A percentile compares a stretch with the other conserved stretches of the same genome.
Conservation (phyloP, 2,329 filamentous ascomycete species). For the Fusarium torreyae region DNA sequence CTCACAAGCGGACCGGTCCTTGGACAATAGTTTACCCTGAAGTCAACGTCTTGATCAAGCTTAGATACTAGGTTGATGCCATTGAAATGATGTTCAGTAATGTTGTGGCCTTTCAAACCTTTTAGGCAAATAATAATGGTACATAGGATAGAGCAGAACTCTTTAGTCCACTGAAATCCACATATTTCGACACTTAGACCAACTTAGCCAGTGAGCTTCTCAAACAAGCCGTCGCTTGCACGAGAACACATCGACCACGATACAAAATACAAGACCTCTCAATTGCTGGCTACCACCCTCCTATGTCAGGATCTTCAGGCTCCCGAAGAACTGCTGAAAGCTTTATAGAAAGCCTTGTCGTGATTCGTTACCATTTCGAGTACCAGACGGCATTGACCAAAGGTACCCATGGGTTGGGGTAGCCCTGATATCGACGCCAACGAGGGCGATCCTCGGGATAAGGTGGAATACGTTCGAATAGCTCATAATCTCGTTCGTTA, state of each 20-base stretch:
- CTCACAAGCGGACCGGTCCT: not conserved
- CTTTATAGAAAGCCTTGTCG: not conserved
- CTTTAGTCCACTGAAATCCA: too few relatives aligned
- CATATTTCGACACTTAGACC: too few relatives aligned
- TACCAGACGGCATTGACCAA: not conserved
- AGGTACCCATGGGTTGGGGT: not conserved
- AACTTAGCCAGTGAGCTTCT: too few relatives aligned
- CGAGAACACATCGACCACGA: too few relatives aligned
- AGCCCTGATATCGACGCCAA: not conserved
- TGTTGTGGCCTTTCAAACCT: not conserved
- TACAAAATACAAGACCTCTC: too few relatives aligned
- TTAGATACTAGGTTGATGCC: not conserved
- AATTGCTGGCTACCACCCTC: too few relatives aligned
- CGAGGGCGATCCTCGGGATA: not conserved
- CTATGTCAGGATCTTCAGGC: too few relatives aligned
- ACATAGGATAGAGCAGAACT: too few relatives aligned
- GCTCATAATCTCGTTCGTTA: not conserved
- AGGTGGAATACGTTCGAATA: not conserved
- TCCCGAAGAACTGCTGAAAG: not conserved
- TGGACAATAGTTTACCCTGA: slow-evolving; percentile 2
- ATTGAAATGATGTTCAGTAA: not conserved
- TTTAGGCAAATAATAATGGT: too few relatives aligned
- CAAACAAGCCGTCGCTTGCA: too few relatives aligned
- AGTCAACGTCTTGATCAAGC: not conserved
- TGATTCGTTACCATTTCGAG: not conserved